phyloP scores from a whole-genome alignment of 202 grass and related monocot genomes.

The Hordeum pubiflorum region DNA sequence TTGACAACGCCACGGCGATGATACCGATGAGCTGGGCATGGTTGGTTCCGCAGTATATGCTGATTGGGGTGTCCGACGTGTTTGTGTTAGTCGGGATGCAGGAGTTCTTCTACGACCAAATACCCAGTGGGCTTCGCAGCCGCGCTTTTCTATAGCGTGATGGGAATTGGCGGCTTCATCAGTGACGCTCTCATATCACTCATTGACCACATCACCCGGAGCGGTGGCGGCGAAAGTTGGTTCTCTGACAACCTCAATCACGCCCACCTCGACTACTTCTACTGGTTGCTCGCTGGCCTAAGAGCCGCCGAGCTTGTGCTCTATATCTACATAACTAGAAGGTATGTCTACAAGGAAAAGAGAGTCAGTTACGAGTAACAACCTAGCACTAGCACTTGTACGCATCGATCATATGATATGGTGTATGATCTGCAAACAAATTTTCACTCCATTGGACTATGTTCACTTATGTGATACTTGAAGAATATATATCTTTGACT shows the following conservation, averaged over 20 bases:
- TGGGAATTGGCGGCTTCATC: no score
- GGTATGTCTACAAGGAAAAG: constrained; percentile 34
- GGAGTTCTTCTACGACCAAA: constrained; percentile 65
- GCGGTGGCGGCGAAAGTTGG: no score
- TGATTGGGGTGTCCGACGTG: constrained; percentile 10
- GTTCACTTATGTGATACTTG: not conserved
- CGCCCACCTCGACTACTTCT: no score
- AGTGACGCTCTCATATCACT: no score
- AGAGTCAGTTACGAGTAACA: not conserved
- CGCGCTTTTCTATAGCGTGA: not conserved
- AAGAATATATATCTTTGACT: not conserved
- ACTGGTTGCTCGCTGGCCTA: no score
- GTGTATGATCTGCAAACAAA: no score
- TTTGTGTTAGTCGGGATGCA: constrained; percentile 27
- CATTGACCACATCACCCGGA: no score
- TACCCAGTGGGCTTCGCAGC: constrained; percentile 37
- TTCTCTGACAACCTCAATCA: no score
- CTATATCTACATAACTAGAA: constrained; percentile 18
- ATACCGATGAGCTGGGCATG: constrained; percentile 51
- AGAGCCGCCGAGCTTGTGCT: not conserved
- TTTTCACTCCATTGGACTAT: no score
- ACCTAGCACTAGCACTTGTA: not conserved
- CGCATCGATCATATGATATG: no score
- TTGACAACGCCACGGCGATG: constrained; percentile 22
- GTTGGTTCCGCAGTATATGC: constrained; percentile 47